Evolutionary conservation across 2,329 filamentous ascomycete species (phyloP), one percentile per base, ranked within the genome.

Genomic region (Lasiodiplodia hormozganensis): DNA sequence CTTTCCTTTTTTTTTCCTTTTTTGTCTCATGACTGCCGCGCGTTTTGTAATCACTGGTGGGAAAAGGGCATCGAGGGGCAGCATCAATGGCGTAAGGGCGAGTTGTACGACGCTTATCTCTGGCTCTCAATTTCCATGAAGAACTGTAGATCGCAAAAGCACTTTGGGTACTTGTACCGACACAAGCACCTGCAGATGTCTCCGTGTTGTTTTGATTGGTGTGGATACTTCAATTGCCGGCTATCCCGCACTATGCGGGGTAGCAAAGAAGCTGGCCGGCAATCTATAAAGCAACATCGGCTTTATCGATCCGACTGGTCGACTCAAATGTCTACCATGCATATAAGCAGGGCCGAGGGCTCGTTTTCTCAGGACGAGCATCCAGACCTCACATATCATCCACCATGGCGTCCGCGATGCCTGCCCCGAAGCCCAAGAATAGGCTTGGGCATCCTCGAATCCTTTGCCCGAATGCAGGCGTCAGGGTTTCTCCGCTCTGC

Each of bases 401-500:
- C 38, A 62, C 14, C 23, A 64, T 64, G 60, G 28, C 60, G 11
- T 52, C 60, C n/a, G 47, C 23, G 8, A 64, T 21, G 47, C 60
- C 60, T 12, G 60, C 60, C 14, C 60, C 60, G 11, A 52, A 38
- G 28, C 60, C 60, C 11, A 64, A 25, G 23, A 64, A 38, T 7
- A 52, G 47, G 11, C 79, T 87, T 54, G 86, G 85, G 38, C 83
- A 82, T 71, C 85, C 87, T 73, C 81, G 85, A 21, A 77, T 86
- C 14, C 80, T 88, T 6, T 80, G 85, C 4, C 83, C 85, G 4
- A 81, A 80, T 1, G 86, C 85, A 0, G 83, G 81, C n/a, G 79
- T 87, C n/a, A 82, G 83, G 53, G 85, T 87, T 21, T 85, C 81
- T 25, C 85, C 85, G 38, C 75, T 87, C 74, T 86, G 84, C 64